A percentile compares a stretch with the other conserved stretches of the same genome.
phyloP scores from a whole-genome alignment of 2,329 filamentous ascomycete species.

The Corinectria fuckeliana region DNA sequence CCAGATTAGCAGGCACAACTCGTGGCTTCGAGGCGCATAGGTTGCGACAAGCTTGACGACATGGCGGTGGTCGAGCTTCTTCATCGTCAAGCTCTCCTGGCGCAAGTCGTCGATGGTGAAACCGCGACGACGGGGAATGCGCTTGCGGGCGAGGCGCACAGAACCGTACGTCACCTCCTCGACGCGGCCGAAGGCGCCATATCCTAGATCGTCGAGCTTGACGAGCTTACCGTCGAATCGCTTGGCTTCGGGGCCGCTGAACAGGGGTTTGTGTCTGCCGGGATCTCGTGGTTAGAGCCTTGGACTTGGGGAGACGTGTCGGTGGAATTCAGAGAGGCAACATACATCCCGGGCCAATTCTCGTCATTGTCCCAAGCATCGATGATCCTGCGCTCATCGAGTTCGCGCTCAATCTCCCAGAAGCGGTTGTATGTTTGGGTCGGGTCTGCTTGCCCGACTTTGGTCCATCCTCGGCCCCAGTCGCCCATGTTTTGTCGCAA shows the following conservation, averaged over 20 bases:
- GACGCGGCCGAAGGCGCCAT: conserved; percentile 52
- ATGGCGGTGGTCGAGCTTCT: conserved; percentile 54
- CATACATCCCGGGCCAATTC: conserved; percentile 45
- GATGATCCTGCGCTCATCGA: conserved; percentile 40
- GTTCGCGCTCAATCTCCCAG: conserved; percentile 41
- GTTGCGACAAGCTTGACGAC: conserved; percentile 56
- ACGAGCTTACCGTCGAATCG: conserved; percentile 43
- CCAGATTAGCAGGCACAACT: conserved; percentile 55
- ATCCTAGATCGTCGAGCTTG: conserved; percentile 47
- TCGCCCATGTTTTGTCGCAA: conserved; percentile 36
- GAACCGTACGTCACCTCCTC: conserved; percentile 50
- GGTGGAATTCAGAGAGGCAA: neutral
- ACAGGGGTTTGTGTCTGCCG: conserved; percentile 40
- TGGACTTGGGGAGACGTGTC: neutral
- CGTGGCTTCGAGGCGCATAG: conserved; percentile 49
- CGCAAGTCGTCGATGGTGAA: conserved; percentile 50
- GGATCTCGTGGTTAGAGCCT: conserved; percentile 7
- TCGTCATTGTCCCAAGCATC: conserved; percentile 42
- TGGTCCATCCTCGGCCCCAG: conserved; percentile 42
- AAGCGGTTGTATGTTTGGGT: conserved; percentile 29
- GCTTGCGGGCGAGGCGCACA: conserved; percentile 54
- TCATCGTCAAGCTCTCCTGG: conserved; percentile 55
- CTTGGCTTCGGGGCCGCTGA: conserved; percentile 42
- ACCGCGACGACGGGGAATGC: conserved; percentile 46
- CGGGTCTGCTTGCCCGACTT: conserved; percentile 38